Base-by-base conservation (phyloP, 1,139 yeast species). In the Debaryomyces psychrophilus region DNA sequence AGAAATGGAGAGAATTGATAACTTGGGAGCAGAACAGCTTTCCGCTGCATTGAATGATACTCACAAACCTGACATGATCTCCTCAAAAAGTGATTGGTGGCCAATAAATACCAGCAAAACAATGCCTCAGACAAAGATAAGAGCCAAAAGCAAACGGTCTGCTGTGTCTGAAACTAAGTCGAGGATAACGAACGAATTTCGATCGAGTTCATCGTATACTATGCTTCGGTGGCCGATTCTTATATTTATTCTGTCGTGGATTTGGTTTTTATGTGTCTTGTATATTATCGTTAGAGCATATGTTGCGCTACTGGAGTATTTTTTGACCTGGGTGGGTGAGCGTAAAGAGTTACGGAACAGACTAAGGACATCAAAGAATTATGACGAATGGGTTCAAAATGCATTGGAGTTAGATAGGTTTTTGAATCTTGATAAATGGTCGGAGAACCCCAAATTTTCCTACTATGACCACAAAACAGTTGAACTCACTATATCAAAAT, bases 401-500 rank as follows among this genome's bases (percentile, higher is more conserved):
- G 93, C 95, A 0, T 59, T 73, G 38, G 68, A 65, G 4, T 62
- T 87, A 42, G 95, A 87, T 59, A 64, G 73, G 31, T 77, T 69
- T 58, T 68, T 87, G 40, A 81, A 83, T 8, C 67, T 84, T 26
- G 82, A 82, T 50, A 73, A 75, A 46, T 87, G 95, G 95, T 79
- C 82, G 41, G 57, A 66, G 11, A 82, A 81, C 49, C 84, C 86
- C 14, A 71, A 73, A 51, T 85, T 84, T 53, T 82, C 83, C 23
- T 85, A 82, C 58, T 87, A 87, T 60, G 93, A 87, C 61, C 83
- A 81, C 62, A 75, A 73, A 41, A 82, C 89, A 0, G 68, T 87
- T 9, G 64, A 72, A 37, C 66, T 78, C 44, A 78, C 86, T 0
- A 73, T 80, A 5, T 50, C 62, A n/a, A 72, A 77, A 48, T 62